Conservation (phyloP, 2,329 filamentous ascomycete genomes). For the Rutstroemia sp. region DNA sequence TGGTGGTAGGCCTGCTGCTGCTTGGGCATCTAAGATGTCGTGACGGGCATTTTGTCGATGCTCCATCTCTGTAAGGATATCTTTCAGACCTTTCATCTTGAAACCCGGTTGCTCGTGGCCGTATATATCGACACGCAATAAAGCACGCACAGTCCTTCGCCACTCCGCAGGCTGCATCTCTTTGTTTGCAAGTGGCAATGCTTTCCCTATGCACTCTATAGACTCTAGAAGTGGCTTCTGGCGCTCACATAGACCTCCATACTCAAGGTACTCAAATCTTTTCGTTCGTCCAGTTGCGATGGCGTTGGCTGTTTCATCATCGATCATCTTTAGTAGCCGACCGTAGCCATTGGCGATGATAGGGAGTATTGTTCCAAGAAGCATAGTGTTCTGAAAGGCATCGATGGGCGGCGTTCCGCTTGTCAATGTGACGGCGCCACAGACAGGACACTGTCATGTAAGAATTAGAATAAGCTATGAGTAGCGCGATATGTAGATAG, state of each 20-base stretch:
- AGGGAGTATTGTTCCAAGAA: constrained; percentile 49
- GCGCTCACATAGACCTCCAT: constrained; percentile 22
- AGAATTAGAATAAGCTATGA: background rate
- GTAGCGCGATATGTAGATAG: too few relatives aligned
- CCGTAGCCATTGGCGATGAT: constrained; percentile 51
- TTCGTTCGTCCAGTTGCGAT: constrained; percentile 33
- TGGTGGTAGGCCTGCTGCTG: constrained; percentile 32
- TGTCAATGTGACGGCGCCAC: constrained; percentile 35
- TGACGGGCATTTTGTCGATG: constrained; percentile 42
- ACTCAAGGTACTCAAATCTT: constrained; percentile 23
- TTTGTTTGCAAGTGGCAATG: background rate
- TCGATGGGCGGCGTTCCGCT: constrained; percentile 38
- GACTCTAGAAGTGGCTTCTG: constrained; percentile 6
- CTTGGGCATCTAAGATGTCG: constrained; percentile 39
- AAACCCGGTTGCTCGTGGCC: constrained; percentile 33
- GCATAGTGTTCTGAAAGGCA: constrained; percentile 51
- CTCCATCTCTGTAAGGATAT: constrained; percentile 47
- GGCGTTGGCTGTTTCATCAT: constrained; percentile 42
- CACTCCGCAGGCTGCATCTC: constrained; percentile 46
- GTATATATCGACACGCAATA: constrained; percentile 52
- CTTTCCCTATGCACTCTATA: background rate
- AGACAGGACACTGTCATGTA: constrained; percentile 35
- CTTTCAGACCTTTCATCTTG: constrained; percentile 43
- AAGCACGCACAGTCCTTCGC: constrained; percentile 44
- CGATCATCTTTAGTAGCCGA: constrained; percentile 46